Evolutionary conservation across 2,329 filamentous ascomycete genomes (phyloP), one percentile per base, ranked within the genome.

Genomic region (Penicillium expansum): DNA sequence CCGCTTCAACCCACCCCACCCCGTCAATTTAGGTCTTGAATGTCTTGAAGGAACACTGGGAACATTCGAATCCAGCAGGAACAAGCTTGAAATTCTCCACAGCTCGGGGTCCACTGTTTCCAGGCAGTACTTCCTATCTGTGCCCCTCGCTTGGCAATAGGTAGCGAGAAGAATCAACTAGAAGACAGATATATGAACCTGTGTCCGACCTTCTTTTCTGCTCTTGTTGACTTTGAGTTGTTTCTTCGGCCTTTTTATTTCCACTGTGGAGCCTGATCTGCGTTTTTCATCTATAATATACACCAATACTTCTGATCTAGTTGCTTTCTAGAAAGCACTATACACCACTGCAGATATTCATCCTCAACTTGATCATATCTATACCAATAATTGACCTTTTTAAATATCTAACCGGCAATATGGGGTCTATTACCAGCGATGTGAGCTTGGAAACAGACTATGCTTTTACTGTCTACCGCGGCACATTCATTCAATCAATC

Each of bases 401-500:
- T 16, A 16, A 33, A 2, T 22, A n/a, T 44, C 0, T n/a, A 8
- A 18, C 8, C 5, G 30, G 13, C 9, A 24, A 57, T 48, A 41
- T 61, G 61, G 47, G 56, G 16, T 52, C 39, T 3, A 42, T 42
- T 16, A 4, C 20, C 8, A 24, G 39, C 14, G 14, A 42, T 3
- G 13, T 24, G 58, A 41, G 55, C n/a, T 48, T 53, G 57, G 61
- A 39, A 51, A 37, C 55, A 20, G 35, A 51, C 11, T 63, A 69
- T 44, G 45, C 45, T 4, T 61, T 59, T n/a, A 76, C 75, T 0
- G 68, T 89, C 44, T 89, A 85, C 65, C 60, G 80, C 20, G 87
- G 87, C 13, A 80, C 83, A 0, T 88, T 89, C 66, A 81, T 87
- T 13, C 83, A 88, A 37, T 67, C 83, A 70, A 68, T 77, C 69